Percentiles rank a stretch among this genome's conserved stretches.
Evolutionary conservation across 2,329 filamentous ascomycete genomes (phyloP).

Genomic region (Colletotrichum incanum): DNA sequence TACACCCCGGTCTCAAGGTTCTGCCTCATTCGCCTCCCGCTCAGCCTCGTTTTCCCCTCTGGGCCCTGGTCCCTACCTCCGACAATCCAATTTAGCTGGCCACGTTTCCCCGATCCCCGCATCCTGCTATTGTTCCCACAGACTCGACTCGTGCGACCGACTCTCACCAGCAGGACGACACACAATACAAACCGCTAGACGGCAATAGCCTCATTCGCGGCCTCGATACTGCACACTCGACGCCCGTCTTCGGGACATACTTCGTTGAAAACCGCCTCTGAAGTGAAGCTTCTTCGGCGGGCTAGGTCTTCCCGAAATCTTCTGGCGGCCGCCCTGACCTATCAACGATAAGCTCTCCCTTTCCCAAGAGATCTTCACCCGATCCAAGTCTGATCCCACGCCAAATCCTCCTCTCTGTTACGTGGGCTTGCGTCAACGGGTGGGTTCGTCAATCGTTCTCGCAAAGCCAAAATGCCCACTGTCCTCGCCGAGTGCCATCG

Average conservation of each 20-base stretch:
- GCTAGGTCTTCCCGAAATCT: conserved; percentile 29
- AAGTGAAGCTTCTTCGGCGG: conserved; percentile 28
- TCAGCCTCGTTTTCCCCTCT: conserved; percentile 34
- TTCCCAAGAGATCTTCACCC: conserved; percentile 20
- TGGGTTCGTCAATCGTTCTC: conserved; percentile 37
- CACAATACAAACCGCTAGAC: neutral
- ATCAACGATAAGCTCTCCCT: conserved; percentile 26
- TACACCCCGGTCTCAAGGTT: conserved; percentile 12
- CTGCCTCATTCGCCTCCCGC: conserved; percentile 32
- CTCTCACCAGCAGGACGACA: neutral
- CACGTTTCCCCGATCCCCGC: conserved; percentile 19
- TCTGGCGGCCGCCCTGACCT: conserved; percentile 29
- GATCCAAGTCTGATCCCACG: conserved; percentile 32
- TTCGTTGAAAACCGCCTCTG: neutral
- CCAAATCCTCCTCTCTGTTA: conserved; percentile 27
- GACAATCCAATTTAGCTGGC: conserved; percentile 3
- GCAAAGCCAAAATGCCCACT: conserved; percentile 31
- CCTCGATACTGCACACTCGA: neutral
- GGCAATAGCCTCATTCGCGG: neutral
- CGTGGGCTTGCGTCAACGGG: conserved; percentile 33
- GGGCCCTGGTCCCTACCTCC: conserved; percentile 20
- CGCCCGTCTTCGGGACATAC: conserved; percentile 2
- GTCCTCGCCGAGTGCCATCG: conserved; percentile 4
- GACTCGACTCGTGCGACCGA: neutral
- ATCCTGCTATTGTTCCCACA: conserved; percentile 1